Evolutionary conservation across 495 filamentous ascomycete genomes (phyloP), one percentile per base, ranked within the genome.

Genomic region (Rhizodiscina lignyota): DNA sequence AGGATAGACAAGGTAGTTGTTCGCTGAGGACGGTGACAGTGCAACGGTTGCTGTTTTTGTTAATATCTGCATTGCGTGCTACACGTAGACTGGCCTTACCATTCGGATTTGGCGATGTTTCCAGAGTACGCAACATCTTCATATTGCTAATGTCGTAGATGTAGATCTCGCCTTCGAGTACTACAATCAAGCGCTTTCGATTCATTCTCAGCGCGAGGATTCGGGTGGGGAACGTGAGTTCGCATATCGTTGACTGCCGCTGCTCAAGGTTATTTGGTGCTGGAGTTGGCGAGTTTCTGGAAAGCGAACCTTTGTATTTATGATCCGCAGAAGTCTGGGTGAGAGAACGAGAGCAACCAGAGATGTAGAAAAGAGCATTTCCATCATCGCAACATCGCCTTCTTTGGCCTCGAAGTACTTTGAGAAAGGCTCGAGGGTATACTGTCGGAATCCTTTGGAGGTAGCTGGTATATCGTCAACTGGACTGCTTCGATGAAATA

Each of bases 341-440:
- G 87, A 92, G 29, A 86, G 63, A 38, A 94, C 82, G 13, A 94
- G 65, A 23, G 89, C 89, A 13, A 97, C 86, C 30, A 97, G 68
- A n/a, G 89, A 97, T 30, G 89, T 97, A 28, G 89, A 94, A 53
- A 97, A 97, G 39, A 97, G 75, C 87, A 94, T 94, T 64, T 96
- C 91, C 52, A 97, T 73, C 36, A 94, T 79, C 24, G 84, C 77
- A 30, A 94, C 83, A 51, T 94, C 87, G 13, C 83, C 84, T 40
- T 94, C 83, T 41, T 83, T 79, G 45, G 81, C 85, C 50, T 85
- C 84, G 59, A 83, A 94, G 54, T 83, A 79, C 58, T 92, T 92
- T 44, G 72, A 72, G 53, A 94, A 96, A 1, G 86, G 87, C 39
- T 96, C 91, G 26, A 86, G 94, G 43, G 83, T 85, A 58, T 93